Base-by-base conservation (phyloP, 139 green algal genomes). In the Chlamydomonas sphaeroides region DNA sequence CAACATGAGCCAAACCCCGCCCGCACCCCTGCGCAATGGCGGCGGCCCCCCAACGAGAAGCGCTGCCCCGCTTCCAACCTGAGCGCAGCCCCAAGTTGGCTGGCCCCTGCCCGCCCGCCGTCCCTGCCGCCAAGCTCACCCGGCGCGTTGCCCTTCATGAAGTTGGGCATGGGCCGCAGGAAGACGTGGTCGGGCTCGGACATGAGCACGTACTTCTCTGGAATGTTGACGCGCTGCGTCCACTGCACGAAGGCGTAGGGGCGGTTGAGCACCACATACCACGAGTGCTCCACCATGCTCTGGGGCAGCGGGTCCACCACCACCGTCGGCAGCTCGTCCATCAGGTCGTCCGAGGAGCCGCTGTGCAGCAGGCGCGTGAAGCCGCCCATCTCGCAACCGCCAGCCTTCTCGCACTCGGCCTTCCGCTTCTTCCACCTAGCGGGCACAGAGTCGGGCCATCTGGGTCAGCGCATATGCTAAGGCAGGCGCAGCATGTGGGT, bases 291-390 rank as follows among this genome's bases (percentile, higher is more conserved):
- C 61, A 93, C 92, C 78, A 93, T 92, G 67, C 72, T 62, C 56
- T 89, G 65, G 5, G 95, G 95, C 67, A 98, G 88, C 32, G 95
- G 93, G 45, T 98, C 84, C 20, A 94, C 96, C 61, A 99, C 92
- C 75, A 97, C 93, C 18, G 97, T 99, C 32, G 97, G 97, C 21
- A 99, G 96, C 72, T 98, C 95, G 65, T 97, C 92, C 93, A 99
- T 97, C 25, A 99, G 90, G 38, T 99, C 93, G 78, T 99, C 97
- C 3, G 88, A 28, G 28, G 85, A 18, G 1, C 97, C 97, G 17
- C 89, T 95, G 92, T 99, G 97, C 86, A 99, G 91, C 63, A 99
- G 78, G 17, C 97, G 92, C 20, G 97, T 99, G 89, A 97, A 99
- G 42, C 94, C 95, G 68, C 80, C 84, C 90, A 90, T 92, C 66